These are phyloP conservation scores for Fusarium euwallaceae DNA, from an alignment of 2,329 filamentous ascomycete species.

Conservation along the genomic window DNA sequence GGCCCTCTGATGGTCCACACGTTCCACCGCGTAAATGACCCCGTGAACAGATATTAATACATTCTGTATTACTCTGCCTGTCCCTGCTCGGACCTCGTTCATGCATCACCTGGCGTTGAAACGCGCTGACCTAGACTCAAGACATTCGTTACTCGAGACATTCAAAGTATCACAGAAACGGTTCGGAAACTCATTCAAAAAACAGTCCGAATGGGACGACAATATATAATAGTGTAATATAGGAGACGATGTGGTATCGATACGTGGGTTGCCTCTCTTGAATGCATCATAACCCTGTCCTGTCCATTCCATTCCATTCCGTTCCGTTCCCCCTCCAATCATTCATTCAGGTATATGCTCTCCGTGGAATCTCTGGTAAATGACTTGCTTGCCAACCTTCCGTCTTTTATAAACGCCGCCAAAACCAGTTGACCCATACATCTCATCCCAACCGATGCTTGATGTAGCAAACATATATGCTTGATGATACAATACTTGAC, in stretches of 20 bases:
- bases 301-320: background rate
- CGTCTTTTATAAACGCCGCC: conserved; percentile 44
- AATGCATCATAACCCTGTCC: conserved; percentile 37
- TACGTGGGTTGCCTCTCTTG: conserved; percentile 39
- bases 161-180: background rate
- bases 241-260: conserved; percentile 47
- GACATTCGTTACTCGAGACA: background rate
- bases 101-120: conserved; percentile 14
- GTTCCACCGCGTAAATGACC: background rate
- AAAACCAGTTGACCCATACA: conserved; percentile 25
- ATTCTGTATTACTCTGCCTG: background rate
- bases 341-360: conserved; percentile 38
- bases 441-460: conserved; percentile 28
- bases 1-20: background rate
- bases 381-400: conserved; percentile 23
- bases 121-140: background rate
- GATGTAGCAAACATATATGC: conserved; percentile 37
- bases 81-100: background rate
- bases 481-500: conserved; percentile 34
- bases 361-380: conserved; percentile 24
- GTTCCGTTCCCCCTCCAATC: conserved; percentile 15
- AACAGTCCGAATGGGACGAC: conserved; percentile 14
- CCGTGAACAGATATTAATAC: background rate
- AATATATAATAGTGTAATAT: conserved; percentile 24
- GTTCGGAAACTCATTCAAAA: background rate